Evolutionary conservation across 495 filamentous ascomycete genomes (phyloP).

Genomic region (Pseudevernia furfuracea): DNA sequence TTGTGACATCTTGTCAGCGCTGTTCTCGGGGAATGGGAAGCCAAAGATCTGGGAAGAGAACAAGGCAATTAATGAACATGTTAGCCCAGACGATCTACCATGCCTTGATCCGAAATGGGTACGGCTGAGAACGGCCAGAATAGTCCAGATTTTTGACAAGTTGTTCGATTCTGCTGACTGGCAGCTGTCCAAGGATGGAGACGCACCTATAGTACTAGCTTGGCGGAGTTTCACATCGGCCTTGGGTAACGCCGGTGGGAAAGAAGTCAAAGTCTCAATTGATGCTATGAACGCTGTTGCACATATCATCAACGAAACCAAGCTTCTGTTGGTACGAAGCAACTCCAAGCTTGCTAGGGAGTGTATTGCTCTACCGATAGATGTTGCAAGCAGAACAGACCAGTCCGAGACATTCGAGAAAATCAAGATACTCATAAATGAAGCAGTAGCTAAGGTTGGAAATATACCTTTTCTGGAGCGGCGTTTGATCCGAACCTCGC

Average conservation of each 20-base stretch:
- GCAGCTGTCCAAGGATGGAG: slow-evolving; percentile 34
- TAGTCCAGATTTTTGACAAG: slow-evolving; percentile 52
- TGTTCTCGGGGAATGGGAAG: slow-evolving; percentile 48
- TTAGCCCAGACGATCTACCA: slow-evolving; percentile 67
- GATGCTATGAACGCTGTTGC: slow-evolving; percentile 76
- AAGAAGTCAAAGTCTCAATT: slow-evolving; percentile 81
- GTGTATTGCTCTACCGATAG: not conserved
- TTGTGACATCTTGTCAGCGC: slow-evolving; percentile 54
- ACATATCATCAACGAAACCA: slow-evolving; percentile 56
- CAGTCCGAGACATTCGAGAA: slow-evolving; percentile 38
- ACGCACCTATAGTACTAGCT: slow-evolving; percentile 45
- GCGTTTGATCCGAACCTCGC: slow-evolving; percentile 41
- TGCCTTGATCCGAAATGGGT: slow-evolving; percentile 79
- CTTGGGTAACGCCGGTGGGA: slow-evolving; percentile 67
- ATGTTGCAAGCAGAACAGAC: slow-evolving; percentile 10
- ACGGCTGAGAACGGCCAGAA: slow-evolving; percentile 53
- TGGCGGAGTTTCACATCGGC: slow-evolving; percentile 65
- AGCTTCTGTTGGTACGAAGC: slow-evolving; percentile 55
- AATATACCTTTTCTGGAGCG: slow-evolving; percentile 73
- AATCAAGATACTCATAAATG: slow-evolving; percentile 51
- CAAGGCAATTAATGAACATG: slow-evolving; percentile 47
- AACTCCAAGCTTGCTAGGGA: slow-evolving; percentile 17
- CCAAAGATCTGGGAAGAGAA: slow-evolving; percentile 65
- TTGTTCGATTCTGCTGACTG: slow-evolving; percentile 46
- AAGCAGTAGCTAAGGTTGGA: slow-evolving; percentile 59